Evolutionary conservation across 352 stramenopile genomes (phyloP), one percentile per base, ranked within the genome.

Genomic region (Globisporangium perplexum): DNA sequence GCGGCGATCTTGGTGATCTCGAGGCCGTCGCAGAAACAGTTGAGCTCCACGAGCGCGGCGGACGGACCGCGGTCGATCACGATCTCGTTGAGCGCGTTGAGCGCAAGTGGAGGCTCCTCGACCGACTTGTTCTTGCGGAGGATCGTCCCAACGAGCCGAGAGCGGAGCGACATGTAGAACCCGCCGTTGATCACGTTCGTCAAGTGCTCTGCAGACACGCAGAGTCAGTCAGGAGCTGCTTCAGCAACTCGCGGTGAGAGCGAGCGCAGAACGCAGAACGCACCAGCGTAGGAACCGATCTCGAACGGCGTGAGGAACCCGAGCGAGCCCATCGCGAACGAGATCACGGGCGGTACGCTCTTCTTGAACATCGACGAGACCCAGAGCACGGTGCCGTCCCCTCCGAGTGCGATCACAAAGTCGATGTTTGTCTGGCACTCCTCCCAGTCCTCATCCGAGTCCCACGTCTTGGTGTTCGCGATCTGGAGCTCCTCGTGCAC

Each of bases 11-110:
- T 99, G 23, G 96, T 98, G 42, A 98, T 83, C 65, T 98, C 87
- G 1, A 97, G 77, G 53, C 96, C 90, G 62, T 99, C 96, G 64
- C 95, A 98, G 76, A 96, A 99, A 70, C 93, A 98, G 66, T 99
- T 96, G 20, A 99, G 74, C 59, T 98, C 93, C 14, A 97, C 92
- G 43, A 99, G 86, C 36, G 83, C 80, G 7, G 77, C 83, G 2
- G 70, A 90, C 22, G 77, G 80, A 6, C 97, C 96, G 38, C 96
- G 86, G 66, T 99, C 96, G 53, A 99, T 96, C 28, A 98, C 96
- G 43, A 99, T 96, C 78, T 99, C 97, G 68, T 99, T 99, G 33
- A 99, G 72, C 8, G 97, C 96, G 63, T 98, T 92, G 55, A 96
- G 81, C 1, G 88, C 68, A 31, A 69, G 63, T n/a, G 74, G 55